These are phyloP conservation scores for Schizochytrium sp. DNA, from an alignment of 108 stramenopile genomes.

Conservation along the genomic window DNA sequence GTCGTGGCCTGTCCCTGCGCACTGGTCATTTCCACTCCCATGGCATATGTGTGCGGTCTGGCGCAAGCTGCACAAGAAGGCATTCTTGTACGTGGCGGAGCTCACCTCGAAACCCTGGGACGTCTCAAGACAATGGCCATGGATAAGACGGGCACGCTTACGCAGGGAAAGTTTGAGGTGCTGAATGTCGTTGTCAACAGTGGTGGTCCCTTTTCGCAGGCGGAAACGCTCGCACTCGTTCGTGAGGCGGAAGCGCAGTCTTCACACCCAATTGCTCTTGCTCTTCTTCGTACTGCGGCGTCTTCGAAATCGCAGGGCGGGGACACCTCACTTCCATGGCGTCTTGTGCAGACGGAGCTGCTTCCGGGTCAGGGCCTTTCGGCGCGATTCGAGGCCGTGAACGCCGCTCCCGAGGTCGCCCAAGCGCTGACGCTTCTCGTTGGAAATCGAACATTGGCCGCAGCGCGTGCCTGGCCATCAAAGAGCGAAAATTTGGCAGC, in stretches of 20 bases:
- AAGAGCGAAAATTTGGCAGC: background rate
- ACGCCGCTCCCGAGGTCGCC: too few species aligned
- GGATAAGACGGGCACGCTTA: conserved; percentile 83
- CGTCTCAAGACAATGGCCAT: conserved; percentile 65
- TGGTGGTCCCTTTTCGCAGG: background rate
- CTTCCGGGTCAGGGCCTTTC: background rate
- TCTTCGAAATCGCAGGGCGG: too few species aligned
- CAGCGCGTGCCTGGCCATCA: background rate
- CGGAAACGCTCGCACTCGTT: background rate
- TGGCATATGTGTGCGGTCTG: conserved; percentile 74
- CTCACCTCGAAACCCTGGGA: conserved; percentile 60
- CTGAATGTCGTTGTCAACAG: background rate
- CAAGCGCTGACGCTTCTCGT: background rate
- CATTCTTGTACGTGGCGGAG: conserved; percentile 73
- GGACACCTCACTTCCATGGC: background rate
- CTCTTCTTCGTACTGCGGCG: background rate
- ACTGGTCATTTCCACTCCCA: conserved; percentile 78
- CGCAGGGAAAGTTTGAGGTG: conserved; percentile 58
- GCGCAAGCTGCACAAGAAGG: conserved; percentile 72
- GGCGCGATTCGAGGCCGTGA: background rate
- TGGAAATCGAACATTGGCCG: background rate
- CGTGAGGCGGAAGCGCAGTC: background rate
- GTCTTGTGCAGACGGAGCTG: background rate
- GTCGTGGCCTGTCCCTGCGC: conserved; percentile 89
- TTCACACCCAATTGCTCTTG: background rate